Evolutionary conservation across 2,329 filamentous ascomycete genomes (phyloP), one percentile per base, ranked within the genome.

Genomic region (Thelonectria olida): DNA sequence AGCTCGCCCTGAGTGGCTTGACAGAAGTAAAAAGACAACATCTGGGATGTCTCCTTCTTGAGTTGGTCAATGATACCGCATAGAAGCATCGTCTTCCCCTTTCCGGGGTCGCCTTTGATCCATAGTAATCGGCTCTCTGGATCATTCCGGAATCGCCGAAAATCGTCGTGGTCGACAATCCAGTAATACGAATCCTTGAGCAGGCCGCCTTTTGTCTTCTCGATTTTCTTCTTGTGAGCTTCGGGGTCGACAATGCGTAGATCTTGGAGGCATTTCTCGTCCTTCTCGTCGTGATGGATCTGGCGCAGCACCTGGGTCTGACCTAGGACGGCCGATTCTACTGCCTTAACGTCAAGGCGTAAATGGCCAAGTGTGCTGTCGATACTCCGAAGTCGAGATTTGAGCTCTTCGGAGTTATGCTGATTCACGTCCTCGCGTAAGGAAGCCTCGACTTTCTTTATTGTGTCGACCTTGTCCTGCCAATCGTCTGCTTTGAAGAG

Each of bases 11-110:
- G 28, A 25, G 4, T 12, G 10, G 4, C 10, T 13, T 31, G 9
- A 8, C 28, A 31, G 7, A 31, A 31, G 28, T 10, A 12, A 31
- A 31, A 31, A 3, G 28, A 31, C 28, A 31, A 5, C 10, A 31
- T 12, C 4, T 31, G 10, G 3, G 28, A 31, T 3, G 4, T 7
- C 28, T 31, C 13, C 9, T 31, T 8, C 3, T 31, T 13, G 9
- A 31, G 28, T 13, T 57, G 23, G 19, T 57, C 19, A 15, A 57
- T 45, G 27, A 51, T 50, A 12, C 54, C 54, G 17, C 47, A 57
- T 4, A 57, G 5, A 2, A 20, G 23, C 54, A 57, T 57, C 9
- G 54, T 57, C 13, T 56, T 49, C 6, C 53, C 44, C n/a, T 56
- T 56, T 17, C 53, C 53, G 2, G 53, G 28, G 28, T 31, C 28